Evolutionary conservation across 352 stramenopile species (phyloP), one percentile per base, ranked within the genome.

Genomic region (Pythium dissotocum): DNA sequence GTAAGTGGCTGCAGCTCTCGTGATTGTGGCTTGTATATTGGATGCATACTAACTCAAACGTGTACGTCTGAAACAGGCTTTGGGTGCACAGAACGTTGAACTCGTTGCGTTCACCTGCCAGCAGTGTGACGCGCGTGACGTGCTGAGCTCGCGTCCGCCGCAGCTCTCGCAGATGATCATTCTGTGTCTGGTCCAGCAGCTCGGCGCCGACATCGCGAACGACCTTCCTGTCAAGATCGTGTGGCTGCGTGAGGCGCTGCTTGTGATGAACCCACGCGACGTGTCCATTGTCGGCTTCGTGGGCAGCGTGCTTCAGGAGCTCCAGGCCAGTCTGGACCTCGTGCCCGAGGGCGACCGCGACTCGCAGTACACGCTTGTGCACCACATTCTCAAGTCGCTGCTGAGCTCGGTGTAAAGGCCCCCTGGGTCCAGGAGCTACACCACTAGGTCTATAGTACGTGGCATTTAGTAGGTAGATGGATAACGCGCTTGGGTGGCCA

Each of bases 91-190:
- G 65, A 91, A 89, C 53, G 84, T 95, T 12, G 75, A 85, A 30
- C 69, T 95, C 4, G 87, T 95, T 13, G 61, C 77, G 42, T 90
- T 86, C 56, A 76, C 87, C 10, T 95, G 87, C 42, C 73, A 85
- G 65, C 76, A 93, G 56, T 87, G 79, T 49, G 87, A 95, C 51
- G 72, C 85, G 28, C 77, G 78, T 24, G 59, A 79, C 33, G 82
- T 93, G 58, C 69, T 95, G 21, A 83, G 82, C 58, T 78, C 69
- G 33, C 85, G 83, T 2, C 87, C 83, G 12, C 80, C 84, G 9
- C 82, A 90, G 73, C 80, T 95, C 44, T 93, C 87, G 61, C 87
- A 95, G 68, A 93, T 93, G 85, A 69, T 93, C 69, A 86, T 95
- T 55, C 67, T 95, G 61, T 95, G 87, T 51, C 75, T 95, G 16